phyloP scores from a whole-genome alignment of 139 green algal species.

The Nannochloris sp. region DNA sequence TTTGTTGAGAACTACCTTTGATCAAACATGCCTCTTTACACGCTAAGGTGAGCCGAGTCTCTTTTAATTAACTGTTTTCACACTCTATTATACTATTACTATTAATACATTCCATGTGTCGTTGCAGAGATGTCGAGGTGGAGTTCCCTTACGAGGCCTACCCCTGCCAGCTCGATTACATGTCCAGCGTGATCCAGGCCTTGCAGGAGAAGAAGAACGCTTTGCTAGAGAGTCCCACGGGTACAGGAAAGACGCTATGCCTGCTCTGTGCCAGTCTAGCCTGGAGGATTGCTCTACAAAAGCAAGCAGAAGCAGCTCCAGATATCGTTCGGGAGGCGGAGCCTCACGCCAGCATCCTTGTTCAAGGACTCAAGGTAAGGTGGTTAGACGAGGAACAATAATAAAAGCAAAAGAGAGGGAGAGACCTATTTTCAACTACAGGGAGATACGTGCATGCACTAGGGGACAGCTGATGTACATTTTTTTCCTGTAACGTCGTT shows the following conservation, averaged over 20 bases:
- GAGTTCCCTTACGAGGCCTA: slow-evolving; percentile 86
- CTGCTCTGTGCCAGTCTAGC: slow-evolving; percentile 90
- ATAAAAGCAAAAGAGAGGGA: too few species aligned
- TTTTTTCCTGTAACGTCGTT: background rate
- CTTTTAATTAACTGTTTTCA: background rate
- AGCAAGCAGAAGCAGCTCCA: background rate
- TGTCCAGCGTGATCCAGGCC: slow-evolving; percentile 82
- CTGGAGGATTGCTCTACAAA: slow-evolving; percentile 55
- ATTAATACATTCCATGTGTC: background rate
- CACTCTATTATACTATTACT: background rate
- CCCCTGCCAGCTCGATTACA: slow-evolving; percentile 80
- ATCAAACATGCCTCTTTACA: background rate
- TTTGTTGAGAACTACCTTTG: too few species aligned
- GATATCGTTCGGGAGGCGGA: background rate
- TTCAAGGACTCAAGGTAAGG: slow-evolving; percentile 26
- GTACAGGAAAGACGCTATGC: slow-evolving; percentile 96
- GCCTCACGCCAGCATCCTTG: slow-evolving; percentile 10
- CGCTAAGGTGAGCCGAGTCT: background rate
- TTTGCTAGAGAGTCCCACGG: slow-evolving; percentile 90
- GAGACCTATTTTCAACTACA: too few species aligned
- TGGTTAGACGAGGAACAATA: too few species aligned
- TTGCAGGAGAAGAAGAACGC: slow-evolving; percentile 77
- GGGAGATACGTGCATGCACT: too few species aligned
- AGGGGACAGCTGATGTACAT: too few species aligned
- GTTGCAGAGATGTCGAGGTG: slow-evolving; percentile 52